Evolutionary conservation across 495 filamentous ascomycete genomes (phyloP).

Genomic region (Daldinia childiae): DNA sequence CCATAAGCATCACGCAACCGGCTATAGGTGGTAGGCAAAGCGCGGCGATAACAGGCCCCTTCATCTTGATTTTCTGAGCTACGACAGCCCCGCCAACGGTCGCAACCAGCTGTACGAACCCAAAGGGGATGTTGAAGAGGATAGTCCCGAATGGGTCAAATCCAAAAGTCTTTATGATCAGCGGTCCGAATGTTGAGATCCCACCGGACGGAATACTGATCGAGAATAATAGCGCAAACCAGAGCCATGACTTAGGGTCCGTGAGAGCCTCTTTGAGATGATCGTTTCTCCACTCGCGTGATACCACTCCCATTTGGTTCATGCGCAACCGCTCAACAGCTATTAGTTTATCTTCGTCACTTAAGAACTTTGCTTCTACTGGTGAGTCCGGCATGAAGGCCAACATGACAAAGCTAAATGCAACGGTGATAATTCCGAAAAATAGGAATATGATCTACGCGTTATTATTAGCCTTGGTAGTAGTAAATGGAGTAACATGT

Average conservation of each 20-base stretch:
- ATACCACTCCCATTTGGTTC: constrained; percentile 70
- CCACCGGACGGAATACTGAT: constrained; percentile 68
- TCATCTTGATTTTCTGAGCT: constrained; percentile 63
- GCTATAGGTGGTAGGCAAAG: constrained; percentile 67
- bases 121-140: constrained; percentile 71
- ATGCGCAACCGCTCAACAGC: constrained; percentile 61
- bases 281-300: constrained; percentile 68
- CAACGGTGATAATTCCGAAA: constrained; percentile 63
- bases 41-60: constrained; percentile 62
- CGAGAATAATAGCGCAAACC: constrained; percentile 64
- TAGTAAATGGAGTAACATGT: not conserved
- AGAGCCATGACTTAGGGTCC: constrained; percentile 69
- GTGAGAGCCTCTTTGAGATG: constrained; percentile 65
- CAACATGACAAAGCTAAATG: constrained; percentile 56
- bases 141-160: constrained; percentile 67
- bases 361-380: constrained; percentile 64
- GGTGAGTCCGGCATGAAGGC: constrained; percentile 67
- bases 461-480: not conserved
- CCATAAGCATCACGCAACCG: constrained; percentile 65
- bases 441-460: constrained; percentile 65
- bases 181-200: constrained; percentile 68
- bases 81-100: constrained; percentile 67
- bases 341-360: constrained; percentile 61
- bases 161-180: constrained; percentile 69
- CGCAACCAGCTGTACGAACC: constrained; percentile 66